These are phyloP conservation scores for Tagetes erecta DNA, from an alignment of 129 eudicot genomes.

Conservation along the genomic window DNA sequence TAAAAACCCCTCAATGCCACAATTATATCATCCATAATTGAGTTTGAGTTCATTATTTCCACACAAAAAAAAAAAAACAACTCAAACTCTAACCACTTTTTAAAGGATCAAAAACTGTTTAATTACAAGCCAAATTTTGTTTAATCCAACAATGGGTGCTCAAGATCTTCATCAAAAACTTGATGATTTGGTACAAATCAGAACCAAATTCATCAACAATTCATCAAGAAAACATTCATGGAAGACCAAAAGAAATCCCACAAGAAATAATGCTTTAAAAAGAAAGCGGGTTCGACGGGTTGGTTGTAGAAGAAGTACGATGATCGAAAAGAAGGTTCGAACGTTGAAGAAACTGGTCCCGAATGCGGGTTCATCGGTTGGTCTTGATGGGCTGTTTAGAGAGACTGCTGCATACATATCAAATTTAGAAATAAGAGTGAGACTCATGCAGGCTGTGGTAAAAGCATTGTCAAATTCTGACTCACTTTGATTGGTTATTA, in stretches of 20 bases:
- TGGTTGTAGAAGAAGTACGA: slow-evolving; percentile 22
- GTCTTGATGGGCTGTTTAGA: slow-evolving; percentile 62
- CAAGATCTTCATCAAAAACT: slow-evolving; percentile 30
- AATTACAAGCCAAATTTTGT: slow-evolving; percentile 14
- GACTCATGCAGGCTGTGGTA: slow-evolving; percentile 78
- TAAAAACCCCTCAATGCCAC: slow-evolving; percentile 35
- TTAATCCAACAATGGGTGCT: slow-evolving; percentile 39
- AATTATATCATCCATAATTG: slow-evolving; percentile 35
- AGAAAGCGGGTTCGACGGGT: slow-evolving; percentile 33
- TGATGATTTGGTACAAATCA: slow-evolving; percentile 35
- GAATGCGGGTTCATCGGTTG: slow-evolving; percentile 26
- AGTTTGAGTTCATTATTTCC: slow-evolving; percentile 12
- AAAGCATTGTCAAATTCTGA: slow-evolving; percentile 45
- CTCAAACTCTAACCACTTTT: slow-evolving; percentile 22
- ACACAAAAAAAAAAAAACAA: not conserved
- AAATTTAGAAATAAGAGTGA: slow-evolving; percentile 61
- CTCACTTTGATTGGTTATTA: slow-evolving; percentile 5
- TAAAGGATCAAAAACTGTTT: not conserved
- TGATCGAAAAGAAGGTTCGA: slow-evolving; percentile 49
- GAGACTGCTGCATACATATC: slow-evolving; percentile 82
- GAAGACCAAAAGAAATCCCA: slow-evolving; percentile 18
- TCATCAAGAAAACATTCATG: slow-evolving; percentile 36
- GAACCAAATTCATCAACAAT: slow-evolving; percentile 32
- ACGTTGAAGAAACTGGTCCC: slow-evolving; percentile 59
- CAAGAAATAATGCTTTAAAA: slow-evolving; percentile 25